phyloP scores from a whole-genome alignment of 257 asterid species.

The Solanum paucissectum region DNA sequence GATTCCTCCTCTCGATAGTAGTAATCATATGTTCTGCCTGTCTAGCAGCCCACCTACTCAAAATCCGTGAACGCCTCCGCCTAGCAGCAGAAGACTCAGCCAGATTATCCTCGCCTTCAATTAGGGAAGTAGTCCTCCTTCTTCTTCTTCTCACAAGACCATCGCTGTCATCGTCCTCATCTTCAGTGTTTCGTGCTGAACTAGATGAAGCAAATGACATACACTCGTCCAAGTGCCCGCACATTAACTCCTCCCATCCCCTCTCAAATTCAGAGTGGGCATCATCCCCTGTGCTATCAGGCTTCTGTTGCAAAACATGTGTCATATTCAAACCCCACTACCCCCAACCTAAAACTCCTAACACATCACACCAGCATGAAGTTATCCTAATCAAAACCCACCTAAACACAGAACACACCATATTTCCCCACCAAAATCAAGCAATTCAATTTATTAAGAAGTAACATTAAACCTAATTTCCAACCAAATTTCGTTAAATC shows the following conservation, averaged over 20 bases:
- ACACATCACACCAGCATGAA: background rate
- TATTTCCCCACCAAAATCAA: slow-evolving; percentile 16
- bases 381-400: background rate
- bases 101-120: slow-evolving; percentile 83
- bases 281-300: slow-evolving; percentile 60
- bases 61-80: slow-evolving; percentile 69
- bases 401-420: slow-evolving; percentile 1
- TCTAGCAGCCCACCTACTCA: slow-evolving; percentile 81
- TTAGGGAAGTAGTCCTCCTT: slow-evolving; percentile 59
- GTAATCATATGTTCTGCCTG: slow-evolving; percentile 89
- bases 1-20: slow-evolving; percentile 76
- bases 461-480: slow-evolving; percentile 15
- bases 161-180: slow-evolving; percentile 69
- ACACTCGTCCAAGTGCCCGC: slow-evolving; percentile 77
- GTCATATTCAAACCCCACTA: slow-evolving; percentile 33
- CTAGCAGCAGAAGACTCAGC: slow-evolving; percentile 95
- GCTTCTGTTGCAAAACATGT: slow-evolving; percentile 72
- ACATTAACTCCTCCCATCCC: slow-evolving; percentile 83
- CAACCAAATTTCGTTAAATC: slow-evolving; percentile 12
- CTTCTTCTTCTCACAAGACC: slow-evolving; percentile 54
- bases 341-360: background rate
- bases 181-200: slow-evolving; percentile 51
- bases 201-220: slow-evolving; percentile 81
- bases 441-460: slow-evolving; percentile 8
- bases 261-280: slow-evolving; percentile 67